Base-by-base conservation (phyloP, 768 basidiomycete species). In the Podaxis sp. region DNA sequence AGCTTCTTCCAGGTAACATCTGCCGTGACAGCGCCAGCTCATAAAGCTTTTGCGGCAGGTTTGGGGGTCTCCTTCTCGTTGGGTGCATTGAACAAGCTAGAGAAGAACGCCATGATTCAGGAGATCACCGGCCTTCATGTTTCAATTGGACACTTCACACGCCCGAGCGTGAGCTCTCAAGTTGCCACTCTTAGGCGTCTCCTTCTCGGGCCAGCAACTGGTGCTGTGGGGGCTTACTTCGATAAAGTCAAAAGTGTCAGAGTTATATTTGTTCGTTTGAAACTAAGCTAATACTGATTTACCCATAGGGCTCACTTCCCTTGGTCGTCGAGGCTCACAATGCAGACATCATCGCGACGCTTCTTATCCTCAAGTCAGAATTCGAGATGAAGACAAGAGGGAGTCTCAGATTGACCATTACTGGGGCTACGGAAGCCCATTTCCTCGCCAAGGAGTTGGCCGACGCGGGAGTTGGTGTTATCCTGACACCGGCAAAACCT, bases 341-440 rank as follows among this genome's bases (percentile, higher is more conserved):
- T 67, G 93, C 92, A 3, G 95, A 96, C 72, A 78, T 90, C 57
- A 95, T 96, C 65, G 92, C 90, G 1, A 85, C 89, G 0, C 73
- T 96, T 38, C 78, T 96, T 49, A 72, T 81, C 26, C 78, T 96
- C 61, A 92, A 91, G 74, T 75, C 76, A 57, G 84, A 91, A 67
- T 76, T 88, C 1, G 87, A 90, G 68, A 63, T 71, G 11, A 73
- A 69, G 39, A 84, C 75, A 17, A 73, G 76, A n/a, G 72, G 67
- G 1, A 67, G 69, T 7, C 79, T 91, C 52, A 80, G 76, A 63
- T 66, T 90, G 71, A 87, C 88, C 2, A 84, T 93, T 65, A 78
- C 83, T 12, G 88, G 89, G 24, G 90, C 79, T 2, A 70, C 83
- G 0, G 89, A 93, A 71, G 87, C 87, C 2, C 84, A 88, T 71